A percentile compares a stretch with the other conserved stretches of the same genome.
These are phyloP conservation scores for Solanum peruvianum DNA, from an alignment of 257 asterid species.

Conservation along the genomic window DNA sequence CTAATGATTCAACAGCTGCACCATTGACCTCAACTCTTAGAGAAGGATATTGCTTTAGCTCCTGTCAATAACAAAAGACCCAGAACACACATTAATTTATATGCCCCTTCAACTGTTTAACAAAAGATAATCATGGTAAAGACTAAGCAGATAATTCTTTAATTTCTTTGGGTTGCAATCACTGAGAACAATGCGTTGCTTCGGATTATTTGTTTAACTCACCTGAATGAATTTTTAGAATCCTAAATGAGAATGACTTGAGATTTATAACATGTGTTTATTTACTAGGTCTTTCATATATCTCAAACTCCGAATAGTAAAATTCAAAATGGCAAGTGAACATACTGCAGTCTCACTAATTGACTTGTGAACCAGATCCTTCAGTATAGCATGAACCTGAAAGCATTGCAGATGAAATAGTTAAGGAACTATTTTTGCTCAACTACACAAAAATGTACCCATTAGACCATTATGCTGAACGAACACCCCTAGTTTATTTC, in stretches of 20 bases:
- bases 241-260: not conserved
- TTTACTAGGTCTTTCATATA: not conserved
- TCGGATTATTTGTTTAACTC: not conserved
- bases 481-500: not conserved
- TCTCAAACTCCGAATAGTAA: not conserved
- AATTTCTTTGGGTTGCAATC: not conserved
- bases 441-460: not conserved
- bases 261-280: not conserved
- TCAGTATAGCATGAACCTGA: conserved; percentile 85
- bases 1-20: conserved; percentile 87
- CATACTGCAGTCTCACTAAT: conserved; percentile 75
- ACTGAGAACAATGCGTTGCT: not conserved
- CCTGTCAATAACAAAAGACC: conserved; percentile 28
- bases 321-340: not conserved
- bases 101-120: not conserved
- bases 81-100: not conserved
- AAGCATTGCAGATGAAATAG: not conserved
- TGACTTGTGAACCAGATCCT: conserved; percentile 88
- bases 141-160: not conserved
- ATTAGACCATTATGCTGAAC: not conserved
- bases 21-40: conserved; percentile 75
- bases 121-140: not conserved
- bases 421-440: not conserved
- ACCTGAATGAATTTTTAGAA: not conserved
- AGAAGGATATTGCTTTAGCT: conserved; percentile 93